phyloP scores from a whole-genome alignment of 805 yeast species.

The Hanseniaspora nectarophila region DNA sequence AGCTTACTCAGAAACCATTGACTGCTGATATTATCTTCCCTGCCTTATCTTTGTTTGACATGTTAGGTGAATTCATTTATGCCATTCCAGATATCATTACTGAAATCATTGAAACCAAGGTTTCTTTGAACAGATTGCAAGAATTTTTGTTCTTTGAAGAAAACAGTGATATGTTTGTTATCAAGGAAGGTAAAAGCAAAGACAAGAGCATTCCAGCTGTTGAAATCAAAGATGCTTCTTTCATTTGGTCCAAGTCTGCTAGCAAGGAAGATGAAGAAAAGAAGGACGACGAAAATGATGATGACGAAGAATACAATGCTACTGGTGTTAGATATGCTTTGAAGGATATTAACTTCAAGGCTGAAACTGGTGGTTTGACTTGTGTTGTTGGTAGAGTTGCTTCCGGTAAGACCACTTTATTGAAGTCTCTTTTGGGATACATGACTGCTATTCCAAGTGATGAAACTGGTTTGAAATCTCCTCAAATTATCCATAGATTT shows the following conservation, averaged over 20 bases:
- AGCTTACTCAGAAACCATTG: slow-evolving; percentile 37
- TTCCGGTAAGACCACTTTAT: slow-evolving; percentile 50
- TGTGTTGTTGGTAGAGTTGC: slow-evolving; percentile 62
- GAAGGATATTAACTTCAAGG: slow-evolving; percentile 37
- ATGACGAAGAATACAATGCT: slow-evolving; percentile 31
- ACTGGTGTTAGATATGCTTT: slow-evolving; percentile 41
- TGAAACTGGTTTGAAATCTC: slow-evolving; percentile 15
- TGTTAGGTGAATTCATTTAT: slow-evolving; percentile 47
- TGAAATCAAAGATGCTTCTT: slow-evolving; percentile 38
- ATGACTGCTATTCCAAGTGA: slow-evolving; percentile 27
- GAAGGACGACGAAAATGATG: neutral
- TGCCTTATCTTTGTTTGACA: slow-evolving; percentile 47
- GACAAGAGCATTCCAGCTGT: slow-evolving; percentile 27
- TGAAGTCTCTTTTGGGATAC: slow-evolving; percentile 45
- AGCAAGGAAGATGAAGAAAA: neutral
- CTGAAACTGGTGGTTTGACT: slow-evolving; percentile 41
- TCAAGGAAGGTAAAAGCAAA: slow-evolving; percentile 21
- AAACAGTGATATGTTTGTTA: slow-evolving; percentile 31
- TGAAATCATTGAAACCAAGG: slow-evolving; percentile 45
- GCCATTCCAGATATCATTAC: slow-evolving; percentile 49
- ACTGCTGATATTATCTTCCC: slow-evolving; percentile 63
- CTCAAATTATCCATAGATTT: slow-evolving; percentile 24
- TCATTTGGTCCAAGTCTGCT: slow-evolving; percentile 36
- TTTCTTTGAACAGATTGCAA: slow-evolving; percentile 44
- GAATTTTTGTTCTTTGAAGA: slow-evolving; percentile 39